Evolutionary conservation across 768 basidiomycete species (phyloP).

Genomic region (Rickenella mellea): DNA sequence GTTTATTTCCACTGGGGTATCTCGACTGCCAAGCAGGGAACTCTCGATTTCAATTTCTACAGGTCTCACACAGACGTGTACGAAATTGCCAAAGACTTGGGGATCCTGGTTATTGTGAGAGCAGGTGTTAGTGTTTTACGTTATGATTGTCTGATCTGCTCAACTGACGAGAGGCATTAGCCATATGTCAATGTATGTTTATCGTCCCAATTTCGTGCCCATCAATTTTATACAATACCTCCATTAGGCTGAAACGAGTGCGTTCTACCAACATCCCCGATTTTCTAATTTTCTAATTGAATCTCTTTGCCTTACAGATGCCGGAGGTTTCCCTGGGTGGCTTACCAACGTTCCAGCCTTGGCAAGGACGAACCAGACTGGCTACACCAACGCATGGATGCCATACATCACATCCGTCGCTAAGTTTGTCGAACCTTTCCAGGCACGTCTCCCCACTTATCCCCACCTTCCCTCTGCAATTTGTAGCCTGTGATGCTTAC

Average conservation of each 20-base stretch:
- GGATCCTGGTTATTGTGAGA: constrained; percentile 13
- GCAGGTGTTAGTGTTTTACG: constrained; percentile 8
- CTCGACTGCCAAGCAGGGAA: constrained; percentile 11
- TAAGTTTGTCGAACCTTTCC: constrained; percentile 10
- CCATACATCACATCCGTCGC: constrained; percentile 11
- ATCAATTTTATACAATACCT: not conserved
- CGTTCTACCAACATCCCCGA: not conserved
- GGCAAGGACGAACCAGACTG: constrained; percentile 13
- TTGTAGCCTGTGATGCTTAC: not conserved
- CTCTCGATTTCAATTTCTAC: constrained; percentile 10
- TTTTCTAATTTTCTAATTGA: not conserved
- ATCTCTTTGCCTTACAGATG: constrained; percentile 4
- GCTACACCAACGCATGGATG: constrained; percentile 13
- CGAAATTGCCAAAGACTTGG: constrained; percentile 15
- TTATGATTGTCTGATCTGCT: not conserved
- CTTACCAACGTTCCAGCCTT: constrained; percentile 13
- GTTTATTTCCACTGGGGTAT: constrained; percentile 13
- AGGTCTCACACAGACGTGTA: constrained; percentile 11
- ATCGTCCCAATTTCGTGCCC: not conserved
- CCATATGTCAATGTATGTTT: constrained; percentile 15
- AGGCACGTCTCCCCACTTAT: constrained; percentile 9
- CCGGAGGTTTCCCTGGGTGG: constrained; percentile 17
- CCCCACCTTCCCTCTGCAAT: constrained; percentile 17
- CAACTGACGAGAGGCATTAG: constrained; percentile 1
- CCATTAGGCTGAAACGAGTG: constrained; percentile 14